Base-by-base conservation (phyloP, 2,329 filamentous ascomycete species). In the Stemphylium beticola region DNA sequence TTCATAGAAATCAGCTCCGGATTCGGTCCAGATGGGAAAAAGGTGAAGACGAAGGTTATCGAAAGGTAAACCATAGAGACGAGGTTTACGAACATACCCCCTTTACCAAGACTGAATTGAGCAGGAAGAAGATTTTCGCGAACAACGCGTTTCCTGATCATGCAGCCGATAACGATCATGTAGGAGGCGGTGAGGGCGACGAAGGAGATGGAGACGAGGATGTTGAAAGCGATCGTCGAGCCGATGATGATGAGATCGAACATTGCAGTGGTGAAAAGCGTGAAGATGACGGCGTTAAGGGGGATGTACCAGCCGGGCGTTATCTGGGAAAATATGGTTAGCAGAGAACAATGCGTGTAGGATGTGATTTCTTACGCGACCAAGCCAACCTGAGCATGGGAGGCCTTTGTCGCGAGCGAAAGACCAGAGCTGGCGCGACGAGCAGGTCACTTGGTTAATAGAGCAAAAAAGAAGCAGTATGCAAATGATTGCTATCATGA, bases 41-140 rank as follows among this genome's bases (percentile, higher is more conserved):
- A 79, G 2, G 70, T 65, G 47, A 80, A 78, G 4, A 79, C 54
- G 39, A 77, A 77, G 3, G 76, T 56, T 0, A 77, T 68, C 1
- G 73, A 41, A 2, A 79, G 58, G 49, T 77, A 80, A 1, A 59
- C 49, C 22, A 81, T 56, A 1, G 76, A 66, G 17, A 71, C 65
- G 17, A 74, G 53, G 49, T 81, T 81, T 57, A 81, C 63, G 2
- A 66, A 56, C 46, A 79, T 57, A 4, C 79, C 78, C 43, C 65
- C 76, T 18, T 62, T 66, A 10, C 80, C 80, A 4, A 82, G 71
- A 14, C 72, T 75, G 74, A 78, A 82, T 12, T 74, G 74, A 2
- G 76, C 72, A 1, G 71, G 71, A 5, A 80, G 77, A 3, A 82
- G 73, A 4, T 71, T 62, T 46, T 81, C 71, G 10, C 72, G 65